Evolutionary conservation across 805 yeast species (phyloP).

Genomic region (Ogataea pini): DNA sequence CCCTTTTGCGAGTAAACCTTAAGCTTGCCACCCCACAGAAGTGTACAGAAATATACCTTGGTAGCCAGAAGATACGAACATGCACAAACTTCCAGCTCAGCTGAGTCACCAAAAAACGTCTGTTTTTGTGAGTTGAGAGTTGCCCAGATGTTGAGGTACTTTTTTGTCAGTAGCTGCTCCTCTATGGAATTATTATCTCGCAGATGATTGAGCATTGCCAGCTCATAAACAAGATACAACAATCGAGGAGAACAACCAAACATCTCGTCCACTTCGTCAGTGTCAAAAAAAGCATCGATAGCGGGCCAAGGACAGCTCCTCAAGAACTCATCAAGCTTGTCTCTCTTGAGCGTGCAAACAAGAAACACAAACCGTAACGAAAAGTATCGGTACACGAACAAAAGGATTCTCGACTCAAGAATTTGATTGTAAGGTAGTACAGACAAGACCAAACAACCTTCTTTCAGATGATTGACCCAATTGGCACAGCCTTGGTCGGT

Average conservation of each 20-base stretch:
- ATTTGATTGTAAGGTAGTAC: constrained; percentile 23
- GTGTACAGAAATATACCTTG: constrained; percentile 21
- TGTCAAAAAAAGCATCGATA: constrained; percentile 26
- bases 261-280: constrained; percentile 31
- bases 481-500: constrained; percentile 29
- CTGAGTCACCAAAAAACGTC: not conserved
- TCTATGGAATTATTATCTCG: constrained; percentile 9
- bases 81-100: constrained; percentile 24
- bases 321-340: constrained; percentile 18
- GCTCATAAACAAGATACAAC: constrained; percentile 23
- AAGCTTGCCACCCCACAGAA: constrained; percentile 13
- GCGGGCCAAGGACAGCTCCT: constrained; percentile 27
- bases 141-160: constrained; percentile 14
- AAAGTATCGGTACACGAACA: constrained; percentile 34
- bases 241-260: constrained; percentile 36
- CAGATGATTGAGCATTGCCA: constrained; percentile 20
- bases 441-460: constrained; percentile 24
- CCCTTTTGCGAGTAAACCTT: constrained; percentile 12
- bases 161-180: constrained; percentile 7
- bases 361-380: constrained; percentile 30
- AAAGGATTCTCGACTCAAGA: constrained; percentile 12
- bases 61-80: constrained; percentile 24
- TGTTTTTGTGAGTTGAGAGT: constrained; percentile 15
- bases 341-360: constrained; percentile 27
- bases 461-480: constrained; percentile 32